Evolutionary conservation across 2,329 filamentous ascomycete genomes (phyloP).

Genomic region (Thyridium curvatum): DNA sequence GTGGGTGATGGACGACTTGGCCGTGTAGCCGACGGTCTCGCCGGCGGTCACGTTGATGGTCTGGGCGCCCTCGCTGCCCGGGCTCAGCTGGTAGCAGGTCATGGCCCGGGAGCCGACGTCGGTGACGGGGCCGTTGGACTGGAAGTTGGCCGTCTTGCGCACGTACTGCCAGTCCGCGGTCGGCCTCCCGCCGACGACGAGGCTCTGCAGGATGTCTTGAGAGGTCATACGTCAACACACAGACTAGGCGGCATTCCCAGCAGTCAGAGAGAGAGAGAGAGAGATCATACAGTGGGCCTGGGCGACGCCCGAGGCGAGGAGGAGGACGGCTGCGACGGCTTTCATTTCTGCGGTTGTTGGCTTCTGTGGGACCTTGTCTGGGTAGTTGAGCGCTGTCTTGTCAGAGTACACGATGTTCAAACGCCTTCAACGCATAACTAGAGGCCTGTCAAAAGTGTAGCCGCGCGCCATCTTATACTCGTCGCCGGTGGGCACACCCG

Average conservation of each 20-base stretch:
- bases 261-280: too few species aligned
- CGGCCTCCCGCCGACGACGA: slow-evolving; percentile 21
- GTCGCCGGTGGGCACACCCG: neutral
- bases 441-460: neutral
- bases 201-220: slow-evolving; percentile 36
- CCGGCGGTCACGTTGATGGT: slow-evolving; percentile 38
- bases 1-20: slow-evolving; percentile 30
- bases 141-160: slow-evolving; percentile 41
- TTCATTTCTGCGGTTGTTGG: slow-evolving; percentile 19
- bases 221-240: too few species aligned
- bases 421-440: too few species aligned
- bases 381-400: too few species aligned
- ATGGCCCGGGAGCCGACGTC: slow-evolving; percentile 39
- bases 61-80: slow-evolving; percentile 30
- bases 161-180: slow-evolving; percentile 39
- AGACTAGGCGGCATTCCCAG: too few species aligned
- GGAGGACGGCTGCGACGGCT: slow-evolving; percentile 11
- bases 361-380: too few species aligned
- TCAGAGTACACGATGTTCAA: too few species aligned
- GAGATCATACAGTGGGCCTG: slow-evolving; percentile 35
- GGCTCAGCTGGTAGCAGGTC: slow-evolving; percentile 41
- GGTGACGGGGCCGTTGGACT: slow-evolving; percentile 41
- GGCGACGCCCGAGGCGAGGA: slow-evolving; percentile 16
- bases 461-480: neutral
- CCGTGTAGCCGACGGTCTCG: slow-evolving; percentile 31